Base-by-base conservation (phyloP, 371 early-diverging fungal species). In the Rhizomucor miehei region DNA sequence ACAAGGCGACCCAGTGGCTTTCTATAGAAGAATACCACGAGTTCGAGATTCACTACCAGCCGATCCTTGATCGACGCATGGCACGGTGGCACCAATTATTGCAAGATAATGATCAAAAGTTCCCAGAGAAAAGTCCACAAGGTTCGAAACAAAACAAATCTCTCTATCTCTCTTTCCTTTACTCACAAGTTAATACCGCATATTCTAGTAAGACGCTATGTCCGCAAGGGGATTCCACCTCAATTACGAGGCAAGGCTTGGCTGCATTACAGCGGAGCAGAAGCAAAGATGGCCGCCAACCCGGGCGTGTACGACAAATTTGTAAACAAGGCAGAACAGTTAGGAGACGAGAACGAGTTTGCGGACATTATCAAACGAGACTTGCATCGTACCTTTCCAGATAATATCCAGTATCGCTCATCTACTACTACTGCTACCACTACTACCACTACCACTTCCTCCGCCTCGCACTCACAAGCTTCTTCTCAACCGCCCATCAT, bases 181-280 rank as follows among this genome's bases (percentile, higher is more conserved):
- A 44, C 21, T 34, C 16, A 41, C 41, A 41, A 3, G 16, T 11
- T 19, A n/a, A n/a, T n/a, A n/a, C 19, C 41, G 5, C 20, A 2
- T 29, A 17, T 25, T 20, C 24, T 50, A 87, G 88, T 90, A 29
- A 92, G 92, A 54, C 73, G 91, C 41, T 87, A 87, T 53, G 80
- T 93, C 39, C 83, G 92, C 25, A 90, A 90, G 66, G 94, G 94
- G 9, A 87, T 93, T 50, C 94, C 94, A 44, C 67, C 85, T 9
- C 80, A 84, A n/a, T 54, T 88, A 14, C 79, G 93, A 37, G 84
- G 88, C 17, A 43, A 88, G 80, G 84, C 80, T 47, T 93, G 94
- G 94, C 81, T 90, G 51, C 79, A 85, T 61, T 92, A 90, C 62
- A 87, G 88, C 59, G 94, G 94, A 20, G 94, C 88, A 6, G 84